Base-by-base conservation (phyloP, 306 rosid species). In the Notholithocarpus densiflorus region DNA sequence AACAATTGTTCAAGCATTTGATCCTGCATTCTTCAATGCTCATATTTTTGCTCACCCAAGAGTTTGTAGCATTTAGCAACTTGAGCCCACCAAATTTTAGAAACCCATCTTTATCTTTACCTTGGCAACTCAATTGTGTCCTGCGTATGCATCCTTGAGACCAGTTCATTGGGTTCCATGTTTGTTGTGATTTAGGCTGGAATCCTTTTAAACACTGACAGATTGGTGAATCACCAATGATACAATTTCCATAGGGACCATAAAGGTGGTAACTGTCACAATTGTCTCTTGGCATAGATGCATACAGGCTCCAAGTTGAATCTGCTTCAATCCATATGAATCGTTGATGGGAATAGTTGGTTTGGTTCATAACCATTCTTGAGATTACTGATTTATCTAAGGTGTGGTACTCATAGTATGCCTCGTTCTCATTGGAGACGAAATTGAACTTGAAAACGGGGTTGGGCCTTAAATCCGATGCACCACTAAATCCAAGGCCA, bases 1-100 rank as follows among this genome's bases (percentile, higher is more conserved):
- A 84, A 66, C 97, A 91, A 18, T 93, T 84, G 9, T 60, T 78
- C 74, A 79, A 82, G 81, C 98, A 93, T 73, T 75, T 84, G 0
- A 4, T 48, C 83, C 24, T 86, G 89, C 97, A 93, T 51, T 80
- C 84, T 11, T 79, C 73, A 3, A 91, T 56, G 72, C 43, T 84
- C 56, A 87, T 71, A 70, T 62, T 80, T 72, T 27, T 79, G 48
- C 89, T 68, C 20, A 91, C 23, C 92, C 45, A 40, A 40, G 45
- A 40, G 12, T 40, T 40, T 40, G 45, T 40, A 40, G 45, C 45
- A 40, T 40, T 94, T 0, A 92, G 97, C 77, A 88, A 73, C 29
- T 89, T 89, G 68, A 90, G 3, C 60, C 84, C 84, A 0, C 0
- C 26, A 59, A 57, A 65, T 29, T 55, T 73, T 0, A 72, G 0